phyloP scores from a whole-genome alignment of 1,284 basidiomycete genomes.

The Cutaneotrichosporon cutaneum region DNA sequence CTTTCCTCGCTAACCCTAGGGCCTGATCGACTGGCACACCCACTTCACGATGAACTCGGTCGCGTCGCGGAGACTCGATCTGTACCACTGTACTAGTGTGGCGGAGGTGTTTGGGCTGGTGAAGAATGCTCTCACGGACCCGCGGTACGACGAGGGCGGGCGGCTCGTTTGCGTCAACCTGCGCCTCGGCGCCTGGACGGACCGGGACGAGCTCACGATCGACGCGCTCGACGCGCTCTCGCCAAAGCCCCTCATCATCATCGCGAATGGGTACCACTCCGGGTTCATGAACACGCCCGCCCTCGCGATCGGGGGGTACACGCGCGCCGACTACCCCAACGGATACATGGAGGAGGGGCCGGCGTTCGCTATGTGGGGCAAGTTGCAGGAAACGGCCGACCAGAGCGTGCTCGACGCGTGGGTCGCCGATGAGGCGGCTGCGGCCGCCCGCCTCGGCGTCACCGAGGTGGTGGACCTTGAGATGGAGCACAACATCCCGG shows the following conservation, averaged over 20 bases:
- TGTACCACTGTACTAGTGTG: constrained; percentile 26
- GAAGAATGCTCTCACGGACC: constrained; percentile 19
- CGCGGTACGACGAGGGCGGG: constrained; percentile 25
- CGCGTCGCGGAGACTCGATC: constrained; percentile 30
- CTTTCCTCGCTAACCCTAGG: constrained; percentile 9
- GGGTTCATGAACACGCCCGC: constrained; percentile 36
- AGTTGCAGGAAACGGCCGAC: constrained; percentile 29
- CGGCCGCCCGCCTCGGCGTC: constrained; percentile 42
- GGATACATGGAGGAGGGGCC: constrained; percentile 36
- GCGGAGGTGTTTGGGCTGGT: constrained; percentile 27
- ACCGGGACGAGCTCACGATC: constrained; percentile 29
- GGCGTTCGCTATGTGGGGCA: constrained; percentile 31
- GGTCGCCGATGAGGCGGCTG: constrained; percentile 30
- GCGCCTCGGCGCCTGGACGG: constrained; percentile 37
- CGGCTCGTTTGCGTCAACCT: constrained; percentile 31
- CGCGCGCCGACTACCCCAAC: constrained; percentile 20
- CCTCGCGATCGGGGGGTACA: constrained; percentile 24
- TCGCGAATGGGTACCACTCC: constrained; percentile 44
- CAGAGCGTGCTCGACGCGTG: constrained; percentile 30
- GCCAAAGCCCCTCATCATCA: constrained; percentile 34
- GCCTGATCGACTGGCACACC: constrained; percentile 39
- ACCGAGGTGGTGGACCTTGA: constrained; percentile 50
- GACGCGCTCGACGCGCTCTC: constrained; percentile 30
- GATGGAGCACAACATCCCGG: constrained; percentile 38
- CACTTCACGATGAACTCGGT: constrained; percentile 38